Percentiles rank a stretch among this genome's conserved stretches.
Conservation (phyloP, 176 grass and related monocot species). For the Cenchrus americanus region DNA sequence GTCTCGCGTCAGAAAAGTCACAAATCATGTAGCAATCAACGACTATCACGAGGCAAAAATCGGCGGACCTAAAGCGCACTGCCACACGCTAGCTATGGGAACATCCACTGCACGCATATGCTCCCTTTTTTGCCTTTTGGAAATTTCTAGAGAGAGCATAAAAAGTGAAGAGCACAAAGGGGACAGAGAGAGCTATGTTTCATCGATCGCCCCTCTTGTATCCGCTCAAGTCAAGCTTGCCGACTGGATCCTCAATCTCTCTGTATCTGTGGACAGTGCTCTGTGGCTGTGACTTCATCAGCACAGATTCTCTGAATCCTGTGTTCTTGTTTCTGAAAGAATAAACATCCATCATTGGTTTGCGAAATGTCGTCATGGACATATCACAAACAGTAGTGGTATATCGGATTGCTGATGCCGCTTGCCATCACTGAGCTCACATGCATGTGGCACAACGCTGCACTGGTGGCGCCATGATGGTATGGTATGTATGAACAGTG, state of each 20-base stretch:
- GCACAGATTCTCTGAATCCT: conserved; percentile 26
- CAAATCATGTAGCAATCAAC: conserved; percentile 37
- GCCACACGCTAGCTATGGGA: neutral
- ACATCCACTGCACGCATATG: neutral
- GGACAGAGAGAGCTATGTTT: neutral
- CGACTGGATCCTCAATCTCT: neutral
- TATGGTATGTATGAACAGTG: neutral
- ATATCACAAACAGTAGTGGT: conserved; percentile 10
- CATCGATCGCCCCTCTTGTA: neutral
- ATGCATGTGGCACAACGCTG: conserved; percentile 6
- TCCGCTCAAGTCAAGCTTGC: neutral
- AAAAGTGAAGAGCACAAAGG: neutral
- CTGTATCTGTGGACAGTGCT: neutral
- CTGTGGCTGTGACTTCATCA: conserved; percentile 6
- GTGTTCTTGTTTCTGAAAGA: neutral
- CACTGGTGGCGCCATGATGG: neutral
- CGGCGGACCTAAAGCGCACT: conserved; percentile 31
- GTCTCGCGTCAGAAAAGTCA: conserved; percentile 31
- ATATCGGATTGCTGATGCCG: neutral
- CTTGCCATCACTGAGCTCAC: conserved; percentile 1
- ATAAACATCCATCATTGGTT: neutral
- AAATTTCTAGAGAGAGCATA: neutral
- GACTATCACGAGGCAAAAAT: neutral
- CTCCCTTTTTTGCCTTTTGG: neutral
- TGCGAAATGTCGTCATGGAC: neutral